Conservation (phyloP, 2,329 filamentous ascomycete species). For the Talaromyces sp. region DNA sequence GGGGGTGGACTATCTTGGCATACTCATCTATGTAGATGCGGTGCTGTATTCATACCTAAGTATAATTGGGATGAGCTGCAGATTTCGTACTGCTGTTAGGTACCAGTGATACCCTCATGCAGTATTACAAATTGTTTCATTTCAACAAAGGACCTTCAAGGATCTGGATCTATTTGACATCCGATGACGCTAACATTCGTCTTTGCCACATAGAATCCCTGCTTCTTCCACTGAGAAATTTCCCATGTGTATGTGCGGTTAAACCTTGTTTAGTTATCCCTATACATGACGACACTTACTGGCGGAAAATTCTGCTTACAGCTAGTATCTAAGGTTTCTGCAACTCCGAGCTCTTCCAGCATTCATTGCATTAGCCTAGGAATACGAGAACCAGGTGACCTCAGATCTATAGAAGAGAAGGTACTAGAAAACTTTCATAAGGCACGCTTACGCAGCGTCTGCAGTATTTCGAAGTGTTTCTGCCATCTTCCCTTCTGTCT, state of each 20-base stretch:
- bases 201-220: not conserved
- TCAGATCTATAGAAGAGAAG: not conserved
- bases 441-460: not conserved
- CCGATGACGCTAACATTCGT: not conserved
- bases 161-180: not conserved
- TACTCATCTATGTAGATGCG: not conserved
- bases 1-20: not conserved
- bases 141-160: not conserved
- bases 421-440: not conserved
- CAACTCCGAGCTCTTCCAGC: not conserved
- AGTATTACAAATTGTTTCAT: not conserved
- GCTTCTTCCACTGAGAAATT: not conserved
- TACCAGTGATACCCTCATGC: not conserved
- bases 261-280: not conserved
- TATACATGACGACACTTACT: not conserved
- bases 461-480: not conserved
- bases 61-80: not conserved
- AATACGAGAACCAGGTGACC: not conserved
- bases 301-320: not conserved
- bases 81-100: not conserved
- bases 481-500: not conserved
- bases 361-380: not conserved
- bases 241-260: not conserved
- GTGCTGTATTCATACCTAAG: no score
- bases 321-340: not conserved